Conservation (phyloP, 306 rosid species). For the Biancaea sappan region DNA sequence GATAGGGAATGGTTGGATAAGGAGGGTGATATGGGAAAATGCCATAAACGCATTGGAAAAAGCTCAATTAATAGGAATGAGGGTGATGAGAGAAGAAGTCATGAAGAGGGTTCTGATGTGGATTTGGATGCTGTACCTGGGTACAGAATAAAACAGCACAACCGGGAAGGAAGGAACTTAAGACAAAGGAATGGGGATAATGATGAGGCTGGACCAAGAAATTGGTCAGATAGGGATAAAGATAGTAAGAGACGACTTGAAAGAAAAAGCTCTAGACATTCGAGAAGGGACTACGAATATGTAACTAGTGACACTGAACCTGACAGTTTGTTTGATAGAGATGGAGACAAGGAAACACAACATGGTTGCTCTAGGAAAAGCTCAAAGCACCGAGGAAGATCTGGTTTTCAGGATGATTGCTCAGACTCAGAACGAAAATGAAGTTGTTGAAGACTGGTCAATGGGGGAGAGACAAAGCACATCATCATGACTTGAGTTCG, state of each 20-base stretch:
- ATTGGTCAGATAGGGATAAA: slow-evolving; percentile 15
- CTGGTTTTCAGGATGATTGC: slow-evolving; percentile 25
- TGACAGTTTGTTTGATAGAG: slow-evolving; percentile 30
- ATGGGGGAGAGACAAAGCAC: slow-evolving; percentile 25
- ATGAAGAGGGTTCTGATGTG: slow-evolving; percentile 46
- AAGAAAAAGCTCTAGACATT: slow-evolving; percentile 44
- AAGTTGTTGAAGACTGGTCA: slow-evolving; percentile 41
- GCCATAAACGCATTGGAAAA: slow-evolving; percentile 30
- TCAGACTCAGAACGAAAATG: slow-evolving; percentile 13
- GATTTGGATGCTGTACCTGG: slow-evolving; percentile 21
- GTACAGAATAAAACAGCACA: slow-evolving; percentile 28
- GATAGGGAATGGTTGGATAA: slow-evolving; percentile 50
- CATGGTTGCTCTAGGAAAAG: slow-evolving; percentile 35
- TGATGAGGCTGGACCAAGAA: slow-evolving; percentile 21
- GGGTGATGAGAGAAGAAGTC: slow-evolving; percentile 33
- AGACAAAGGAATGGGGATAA: slow-evolving; percentile 32
- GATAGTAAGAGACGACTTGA: slow-evolving; percentile 34
- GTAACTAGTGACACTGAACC: slow-evolving; percentile 35
- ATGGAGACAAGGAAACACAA: slow-evolving; percentile 29
- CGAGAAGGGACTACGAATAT: slow-evolving; percentile 3
- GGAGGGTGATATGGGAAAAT: slow-evolving; percentile 38
- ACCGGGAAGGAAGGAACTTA: slow-evolving; percentile 45
- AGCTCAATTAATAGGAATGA: slow-evolving; percentile 33
- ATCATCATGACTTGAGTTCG: slow-evolving; percentile 23
- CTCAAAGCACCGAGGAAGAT: slow-evolving; percentile 19